phyloP scores from a whole-genome alignment of 164 flowering plant genomes.

The Saururus chinensis region DNA sequence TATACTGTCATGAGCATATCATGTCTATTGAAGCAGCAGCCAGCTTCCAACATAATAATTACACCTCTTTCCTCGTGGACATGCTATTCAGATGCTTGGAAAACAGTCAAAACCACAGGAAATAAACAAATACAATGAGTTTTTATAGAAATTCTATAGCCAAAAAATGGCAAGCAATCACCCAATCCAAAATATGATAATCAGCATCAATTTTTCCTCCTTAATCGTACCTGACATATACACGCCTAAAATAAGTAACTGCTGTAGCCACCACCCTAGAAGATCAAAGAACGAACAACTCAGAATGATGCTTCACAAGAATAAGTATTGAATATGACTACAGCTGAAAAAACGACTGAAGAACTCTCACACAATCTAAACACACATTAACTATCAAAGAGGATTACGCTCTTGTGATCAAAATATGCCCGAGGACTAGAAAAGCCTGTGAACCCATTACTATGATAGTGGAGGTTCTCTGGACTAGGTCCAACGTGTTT shows the following conservation, averaged over 20 bases:
- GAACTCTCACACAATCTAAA: too few species aligned
- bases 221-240: slow-evolving; percentile 64
- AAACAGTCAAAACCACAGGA: not conserved
- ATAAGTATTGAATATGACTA: too few species aligned
- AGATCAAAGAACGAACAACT: slow-evolving; percentile 8
- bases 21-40: not conserved
- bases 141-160: too few species aligned
- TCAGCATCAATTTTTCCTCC: not conserved
- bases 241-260: slow-evolving; percentile 91
- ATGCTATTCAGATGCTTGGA: not conserved
- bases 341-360: too few species aligned
- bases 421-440: too few species aligned
- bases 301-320: not conserved
- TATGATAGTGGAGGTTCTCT: too few species aligned
- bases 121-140: not conserved
- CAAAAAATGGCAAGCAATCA: not conserved
- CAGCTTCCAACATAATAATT: not conserved
- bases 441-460: too few species aligned
- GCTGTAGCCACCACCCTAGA: slow-evolving; percentile 99
- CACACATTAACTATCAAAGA: too few species aligned
- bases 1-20: too few species aligned
- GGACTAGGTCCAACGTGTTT: too few species aligned
- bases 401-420: too few species aligned
- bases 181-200: not conserved
- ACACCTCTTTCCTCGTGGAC: not conserved